A percentile compares a stretch with the other conserved stretches of the same genome.
These are phyloP conservation scores for Colletotrichum spaethianum DNA, from an alignment of 2,329 filamentous ascomycete species.

Conservation along the genomic window DNA sequence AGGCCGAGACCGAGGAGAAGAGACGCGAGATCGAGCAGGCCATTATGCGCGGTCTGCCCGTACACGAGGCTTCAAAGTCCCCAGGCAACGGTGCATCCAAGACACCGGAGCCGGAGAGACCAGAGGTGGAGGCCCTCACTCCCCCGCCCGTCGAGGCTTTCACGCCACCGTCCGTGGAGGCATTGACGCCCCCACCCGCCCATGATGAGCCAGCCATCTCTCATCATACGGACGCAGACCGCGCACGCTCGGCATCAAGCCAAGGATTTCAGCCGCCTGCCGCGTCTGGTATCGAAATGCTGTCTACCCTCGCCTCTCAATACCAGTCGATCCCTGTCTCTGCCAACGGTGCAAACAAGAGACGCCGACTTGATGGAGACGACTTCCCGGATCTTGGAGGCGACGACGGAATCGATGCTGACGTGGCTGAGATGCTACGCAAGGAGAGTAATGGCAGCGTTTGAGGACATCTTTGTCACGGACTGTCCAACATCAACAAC, in stretches of 20 bases:
- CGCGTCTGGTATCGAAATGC: slow-evolving; percentile 56
- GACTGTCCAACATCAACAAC: background rate
- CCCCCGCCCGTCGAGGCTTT: slow-evolving; percentile 75
- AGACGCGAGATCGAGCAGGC: slow-evolving; percentile 91
- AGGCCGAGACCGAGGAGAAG: slow-evolving; percentile 81
- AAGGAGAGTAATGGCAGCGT: slow-evolving; percentile 53
- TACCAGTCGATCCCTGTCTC: slow-evolving; percentile 66
- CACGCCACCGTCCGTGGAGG: slow-evolving; percentile 47
- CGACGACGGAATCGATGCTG: slow-evolving; percentile 70
- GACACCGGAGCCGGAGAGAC: slow-evolving; percentile 71
- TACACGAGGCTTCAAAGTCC: slow-evolving; percentile 65
- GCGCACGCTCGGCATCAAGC: slow-evolving; percentile 35
- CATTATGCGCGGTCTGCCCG: slow-evolving; percentile 86
- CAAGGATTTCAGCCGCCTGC: slow-evolving; percentile 44
- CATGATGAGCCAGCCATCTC: slow-evolving; percentile 44
- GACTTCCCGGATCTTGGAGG: slow-evolving; percentile 69
- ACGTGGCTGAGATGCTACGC: slow-evolving; percentile 69
- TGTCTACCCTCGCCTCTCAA: slow-evolving; percentile 57
- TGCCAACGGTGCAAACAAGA: slow-evolving; percentile 69
- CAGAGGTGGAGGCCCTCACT: slow-evolving; percentile 88
- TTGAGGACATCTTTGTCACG: slow-evolving; percentile 6
- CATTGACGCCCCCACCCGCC: slow-evolving; percentile 44
- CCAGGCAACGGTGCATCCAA: slow-evolving; percentile 62
- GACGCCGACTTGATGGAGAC: slow-evolving; percentile 65
- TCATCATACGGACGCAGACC: slow-evolving; percentile 41